phyloP scores from a whole-genome alignment of 2,329 filamentous ascomycete species.

The Orbilia quercus region DNA sequence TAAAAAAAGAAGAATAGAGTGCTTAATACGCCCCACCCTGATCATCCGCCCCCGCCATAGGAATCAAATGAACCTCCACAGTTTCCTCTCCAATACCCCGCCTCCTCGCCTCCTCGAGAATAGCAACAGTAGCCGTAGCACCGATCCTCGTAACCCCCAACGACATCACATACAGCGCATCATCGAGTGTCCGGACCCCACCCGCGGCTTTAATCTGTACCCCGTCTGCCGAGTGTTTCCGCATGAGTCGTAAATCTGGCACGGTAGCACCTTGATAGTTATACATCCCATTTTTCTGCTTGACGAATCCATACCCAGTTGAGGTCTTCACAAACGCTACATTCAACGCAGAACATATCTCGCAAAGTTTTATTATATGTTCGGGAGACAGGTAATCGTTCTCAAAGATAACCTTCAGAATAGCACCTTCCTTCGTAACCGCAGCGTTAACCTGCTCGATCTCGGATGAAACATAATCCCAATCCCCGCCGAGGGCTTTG shows the following conservation, averaged over 20 bases:
- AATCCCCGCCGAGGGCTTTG: conserved; percentile 70
- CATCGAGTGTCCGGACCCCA: conserved; percentile 70
- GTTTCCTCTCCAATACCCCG: conserved; percentile 66
- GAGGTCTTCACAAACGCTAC: conserved; percentile 73
- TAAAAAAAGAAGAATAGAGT: neutral
- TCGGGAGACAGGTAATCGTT: conserved; percentile 69
- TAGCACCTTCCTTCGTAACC: conserved; percentile 65
- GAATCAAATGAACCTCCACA: conserved; percentile 60
- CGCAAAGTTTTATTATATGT: conserved; percentile 68
- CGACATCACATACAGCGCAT: conserved; percentile 68
- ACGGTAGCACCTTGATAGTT: conserved; percentile 69
- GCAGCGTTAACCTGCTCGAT: conserved; percentile 67
- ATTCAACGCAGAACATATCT: conserved; percentile 67
- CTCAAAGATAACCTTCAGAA: conserved; percentile 73
- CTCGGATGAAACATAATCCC: conserved; percentile 69
- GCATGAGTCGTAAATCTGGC: conserved; percentile 69
- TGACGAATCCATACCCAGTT: conserved; percentile 72
- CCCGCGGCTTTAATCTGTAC: conserved; percentile 72
- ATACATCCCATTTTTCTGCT: conserved; percentile 68
- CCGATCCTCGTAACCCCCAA: conserved; percentile 70
- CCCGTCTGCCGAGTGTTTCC: conserved; percentile 63
- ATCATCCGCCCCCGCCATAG: conserved; percentile 31
- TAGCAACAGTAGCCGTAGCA: conserved; percentile 68
- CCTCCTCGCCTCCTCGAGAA: conserved; percentile 68
- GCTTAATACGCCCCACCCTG: conserved; percentile 27